Evolutionary conservation across 441 rosid species (phyloP), one percentile per base, ranked within the genome.

Genomic region (Pelargonium myrrhifolium): DNA sequence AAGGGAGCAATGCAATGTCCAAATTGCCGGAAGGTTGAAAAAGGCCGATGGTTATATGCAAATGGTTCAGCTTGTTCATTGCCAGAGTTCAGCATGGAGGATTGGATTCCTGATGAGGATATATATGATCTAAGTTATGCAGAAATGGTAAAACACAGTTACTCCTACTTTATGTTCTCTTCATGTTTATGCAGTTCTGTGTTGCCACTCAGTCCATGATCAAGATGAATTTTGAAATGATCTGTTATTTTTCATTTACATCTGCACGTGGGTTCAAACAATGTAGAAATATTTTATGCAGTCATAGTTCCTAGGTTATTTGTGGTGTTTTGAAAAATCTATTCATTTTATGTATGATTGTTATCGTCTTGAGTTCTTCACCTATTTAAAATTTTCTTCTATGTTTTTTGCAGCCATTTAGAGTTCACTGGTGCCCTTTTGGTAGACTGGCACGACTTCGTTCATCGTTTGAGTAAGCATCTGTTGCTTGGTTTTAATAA

Each of bases 1-100:
- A 93, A 90, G 74, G 98, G 97, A 65, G 79, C 85, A 65, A 93
- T 93, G 98, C 97, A 93, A 72, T 93, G 98, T 76, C 98, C 98
- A 2, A 93, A 93, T 77, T 93, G 98, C 72, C 88, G 97, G 15
- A 82, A 86, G 66, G 70, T 85, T 66, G 97, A 90, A 77, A 90
- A 87, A 66, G 98, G 98, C 64, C 90, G 83, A 65, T 93, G 97
- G 98, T 76, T 85, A 55, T 90, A 65, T 82, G 89, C 96, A 14
- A 86, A 80, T 77, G 96, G 89, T 1, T 81, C 87, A 40, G 1
- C 81, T 65, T 83, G 87, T 24, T 70, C 85, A 0, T 65, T 74
- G 63, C 96, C 89, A 6, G 98, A 88, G 76, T 73, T 84, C 62
- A 77, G 72, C 83, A 76, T 83, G 83, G 97, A 93, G 67, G 91